A percentile compares a stretch with the other conserved stretches of the same genome.
Evolutionary conservation across 768 basidiomycete species (phyloP).

Genomic region (Psilocybe subaeruginosa): DNA sequence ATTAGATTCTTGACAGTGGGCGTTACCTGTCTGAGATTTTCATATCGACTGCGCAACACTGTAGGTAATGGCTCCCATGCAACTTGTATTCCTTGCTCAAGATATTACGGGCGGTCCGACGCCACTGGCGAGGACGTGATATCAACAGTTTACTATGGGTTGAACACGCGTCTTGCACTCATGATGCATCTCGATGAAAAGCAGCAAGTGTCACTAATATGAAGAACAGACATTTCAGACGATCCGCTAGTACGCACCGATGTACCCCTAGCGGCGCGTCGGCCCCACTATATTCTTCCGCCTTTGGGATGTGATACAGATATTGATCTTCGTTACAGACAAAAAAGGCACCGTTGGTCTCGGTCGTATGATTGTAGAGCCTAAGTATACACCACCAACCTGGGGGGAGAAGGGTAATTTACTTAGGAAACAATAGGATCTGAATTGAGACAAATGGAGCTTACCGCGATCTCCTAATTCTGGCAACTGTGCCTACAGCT

Average conservation of each 20-base stretch:
- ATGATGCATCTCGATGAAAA: neutral
- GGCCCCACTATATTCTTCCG: neutral
- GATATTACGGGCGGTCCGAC: neutral
- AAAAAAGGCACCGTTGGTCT: neutral
- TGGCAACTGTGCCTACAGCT: neutral
- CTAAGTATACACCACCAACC: neutral
- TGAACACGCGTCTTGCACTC: neutral
- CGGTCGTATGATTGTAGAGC: neutral
- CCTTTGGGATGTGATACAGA: neutral
- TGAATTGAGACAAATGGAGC: neutral
- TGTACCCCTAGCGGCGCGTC: neutral
- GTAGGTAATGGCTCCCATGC: neutral
- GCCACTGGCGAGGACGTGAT: neutral
- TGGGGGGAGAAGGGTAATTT: neutral
- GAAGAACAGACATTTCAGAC: neutral
- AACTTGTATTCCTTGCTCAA: neutral
- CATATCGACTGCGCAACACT: neutral
- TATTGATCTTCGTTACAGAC: neutral
- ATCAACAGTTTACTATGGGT: neutral
- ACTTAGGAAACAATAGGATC: too few species aligned
- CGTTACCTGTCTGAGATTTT: neutral
- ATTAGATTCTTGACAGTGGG: conserved; percentile 1
- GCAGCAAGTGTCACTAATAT: neutral
- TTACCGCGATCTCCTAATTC: neutral
- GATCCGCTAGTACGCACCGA: neutral